Evolutionary conservation across 139 green algal species (phyloP), one percentile per base, ranked within the genome.

Genomic region (Mychonastes homosphaera): DNA sequence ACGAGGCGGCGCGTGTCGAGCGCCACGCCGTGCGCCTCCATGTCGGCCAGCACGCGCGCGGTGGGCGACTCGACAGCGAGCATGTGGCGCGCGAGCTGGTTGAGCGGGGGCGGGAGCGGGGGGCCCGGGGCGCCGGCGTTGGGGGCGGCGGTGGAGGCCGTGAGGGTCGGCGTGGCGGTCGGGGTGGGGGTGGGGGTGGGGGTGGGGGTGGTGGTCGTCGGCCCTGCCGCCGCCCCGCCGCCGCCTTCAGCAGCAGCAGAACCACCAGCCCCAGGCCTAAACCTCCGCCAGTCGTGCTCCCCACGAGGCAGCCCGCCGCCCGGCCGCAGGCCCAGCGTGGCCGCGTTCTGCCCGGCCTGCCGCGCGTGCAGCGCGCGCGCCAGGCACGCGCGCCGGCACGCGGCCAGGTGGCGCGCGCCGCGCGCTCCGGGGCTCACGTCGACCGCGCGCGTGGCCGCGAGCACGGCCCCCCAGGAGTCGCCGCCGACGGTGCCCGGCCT

Each of bases 21-120:
- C 1, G 61, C 69, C 18, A 92, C 72, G 47, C 84, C 81, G 0
- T 13, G 16, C 0, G 33, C 34, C 76, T 92, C 82, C 79, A 91
- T 86, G 33, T 56, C 47, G 6, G 72, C 80, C 36, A 91, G 70
- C 45, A 90, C 73, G 0, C 53, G 50, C 59, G 87, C 79, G 48
- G 91, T 61, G 1, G 79, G 86, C 79, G n/a, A n/a, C n/a, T n/a
- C n/a, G n/a, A n/a, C n/a, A n/a, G n/a, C n/a, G n/a, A n/a, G n/a
- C n/a, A n/a, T n/a, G n/a, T n/a, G n/a, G n/a, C n/a, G n/a, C n/a
- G n/a, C n/a, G n/a, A n/a, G n/a, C n/a, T n/a, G n/a, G n/a, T n/a
- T n/a, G n/a, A n/a, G n/a, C n/a, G n/a, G n/a, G n/a, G n/a, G n/a
- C n/a, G n/a, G n/a, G n/a, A n/a, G n/a, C n/a, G n/a, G n/a, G n/a